These are phyloP conservation scores for Vigna reflexopilosa DNA, from an alignment of 306 rosid genomes.

Conservation along the genomic window DNA sequence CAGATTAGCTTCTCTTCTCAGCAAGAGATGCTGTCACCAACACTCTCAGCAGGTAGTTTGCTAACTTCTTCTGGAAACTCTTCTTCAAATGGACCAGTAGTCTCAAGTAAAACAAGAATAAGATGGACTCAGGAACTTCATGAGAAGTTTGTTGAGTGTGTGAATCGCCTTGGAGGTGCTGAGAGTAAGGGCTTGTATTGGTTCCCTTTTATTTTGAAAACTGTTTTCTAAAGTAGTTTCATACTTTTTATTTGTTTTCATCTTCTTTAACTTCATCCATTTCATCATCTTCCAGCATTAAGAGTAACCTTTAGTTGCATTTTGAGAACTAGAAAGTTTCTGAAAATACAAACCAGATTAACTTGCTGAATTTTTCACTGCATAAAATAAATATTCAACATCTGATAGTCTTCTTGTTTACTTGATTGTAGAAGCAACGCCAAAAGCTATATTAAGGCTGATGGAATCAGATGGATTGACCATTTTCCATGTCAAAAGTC, in stretches of 20 bases:
- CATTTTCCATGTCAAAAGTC: slow-evolving; percentile 89
- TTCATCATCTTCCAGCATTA: background rate
- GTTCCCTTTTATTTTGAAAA: background rate
- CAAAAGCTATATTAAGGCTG: slow-evolving; percentile 76
- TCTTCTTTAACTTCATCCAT: background rate
- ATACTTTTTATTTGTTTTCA: background rate
- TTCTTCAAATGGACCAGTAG: slow-evolving; percentile 50
- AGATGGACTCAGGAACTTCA: slow-evolving; percentile 97
- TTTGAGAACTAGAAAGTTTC: background rate
- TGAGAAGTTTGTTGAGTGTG: slow-evolving; percentile 84
- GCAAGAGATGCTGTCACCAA: slow-evolving; percentile 60
- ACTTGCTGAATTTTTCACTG: background rate
- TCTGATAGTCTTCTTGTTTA: slow-evolving; percentile 29
- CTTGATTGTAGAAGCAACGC: slow-evolving; percentile 81
- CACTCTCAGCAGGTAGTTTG: slow-evolving; percentile 32
- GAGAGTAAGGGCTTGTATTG: slow-evolving; percentile 55
- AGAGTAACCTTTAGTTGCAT: background rate
- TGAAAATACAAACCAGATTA: slow-evolving; percentile 20
- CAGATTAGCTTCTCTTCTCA: slow-evolving; percentile 55
- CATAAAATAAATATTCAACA: background rate
- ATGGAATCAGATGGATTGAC: slow-evolving; percentile 87
- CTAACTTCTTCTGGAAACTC: slow-evolving; percentile 43
- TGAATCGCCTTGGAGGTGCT: slow-evolving; percentile 86
- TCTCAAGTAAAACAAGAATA: slow-evolving; percentile 69
- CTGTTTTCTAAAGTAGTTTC: background rate